Evolutionary conservation across 305 asterid genomes (phyloP), one percentile per base, ranked within the genome.

Genomic region (Fraxinus velutina): DNA sequence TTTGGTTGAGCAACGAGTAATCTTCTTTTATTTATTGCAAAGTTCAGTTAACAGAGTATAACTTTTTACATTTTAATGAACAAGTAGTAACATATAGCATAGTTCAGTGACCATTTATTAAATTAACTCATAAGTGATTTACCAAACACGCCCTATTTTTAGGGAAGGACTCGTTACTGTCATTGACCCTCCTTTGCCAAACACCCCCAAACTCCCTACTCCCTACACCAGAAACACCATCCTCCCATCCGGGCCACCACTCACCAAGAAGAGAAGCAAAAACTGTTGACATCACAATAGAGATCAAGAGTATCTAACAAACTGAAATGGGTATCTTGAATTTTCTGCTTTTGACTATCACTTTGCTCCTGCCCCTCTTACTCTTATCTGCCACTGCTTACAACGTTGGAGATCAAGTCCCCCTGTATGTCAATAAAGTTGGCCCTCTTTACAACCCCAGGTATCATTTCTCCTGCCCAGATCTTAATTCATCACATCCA

Each of bases 401-500:
- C 92, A 92, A 89, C 86, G 91, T 84, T 30, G 95, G 97, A 82
- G 96, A 92, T 87, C 86, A 79, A 15, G 97, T 93, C 32, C 96
- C 95, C 85, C 88, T 95, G 77, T 91, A 85, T 76, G 99, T 89
- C 77, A 89, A 89, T 92, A 94, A 92, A 81, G 86, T 92, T 50
- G 99, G 98, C 24, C 95, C 99, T 78, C 89, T 94, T 76, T 88
- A 88, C 78, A 94, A 92, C 87, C 99, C 99, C 79, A 95, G 99
- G 99, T 94, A 86, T 6, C 42, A 42, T n/a, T 79, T 60, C 64
- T 32, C 2, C 1, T 0, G 70, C 19, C n/a, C n/a, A 9, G 36
- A 33, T 84, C 47, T 75, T 50, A 24, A 50, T 47, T 47, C 42
- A 60, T 50, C 44, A 15, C 62, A 64, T 5, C 42, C 0, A 32